Base-by-base conservation (phyloP, 306 rosid species). In the Vicia sativa region DNA sequence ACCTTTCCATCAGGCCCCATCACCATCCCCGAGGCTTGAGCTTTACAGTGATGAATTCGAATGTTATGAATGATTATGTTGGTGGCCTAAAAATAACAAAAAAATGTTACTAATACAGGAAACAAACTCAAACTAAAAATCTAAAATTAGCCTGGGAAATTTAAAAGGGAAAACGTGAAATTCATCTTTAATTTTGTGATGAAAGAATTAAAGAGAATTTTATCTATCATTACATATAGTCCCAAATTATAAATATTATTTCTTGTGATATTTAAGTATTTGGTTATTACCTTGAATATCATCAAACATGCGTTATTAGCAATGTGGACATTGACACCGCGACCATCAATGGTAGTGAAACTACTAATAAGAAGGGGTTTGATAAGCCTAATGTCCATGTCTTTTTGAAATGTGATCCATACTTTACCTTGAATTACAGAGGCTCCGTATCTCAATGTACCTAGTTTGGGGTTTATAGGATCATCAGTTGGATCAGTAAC, bases 271-370 rank as follows among this genome's bases (percentile, higher is more conserved):
- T n/a, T n/a, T 45, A 6, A 45, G 2, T 49, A 18, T 52, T 19
- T 52, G 14, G 34, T 21, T 3, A 41, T 38, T 28, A 44, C 78
- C 81, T 72, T 80, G 13, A 11, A 80, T 14, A 80, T 57, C 73
- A 76, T 72, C 19, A 77, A 42, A 57, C 79, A 77, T 31, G 81
- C 85, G 57, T 68, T 68, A n/a, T 63, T 2, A 34, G 38, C 57
- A 63, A 77, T 55, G 57, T 73, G 52, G 9, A 77, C 16, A 2
- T 57, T 57, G 50, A 49, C 50, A 1, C 70, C 85, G 5, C 74
- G 74, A 37, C 82, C 82, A 73, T 81, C 79, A 4, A 81, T 77
- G 37, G 77, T 16, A 13, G 85, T 81, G 71, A 81, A 81, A 44
- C 79, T 81, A 43, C 81, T 81, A 13, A 81, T 50, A 14, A 81